Evolutionary conservation across 495 filamentous ascomycete species (phyloP), one percentile per base, ranked within the genome.

Genomic region (Penicillium roqueforti): DNA sequence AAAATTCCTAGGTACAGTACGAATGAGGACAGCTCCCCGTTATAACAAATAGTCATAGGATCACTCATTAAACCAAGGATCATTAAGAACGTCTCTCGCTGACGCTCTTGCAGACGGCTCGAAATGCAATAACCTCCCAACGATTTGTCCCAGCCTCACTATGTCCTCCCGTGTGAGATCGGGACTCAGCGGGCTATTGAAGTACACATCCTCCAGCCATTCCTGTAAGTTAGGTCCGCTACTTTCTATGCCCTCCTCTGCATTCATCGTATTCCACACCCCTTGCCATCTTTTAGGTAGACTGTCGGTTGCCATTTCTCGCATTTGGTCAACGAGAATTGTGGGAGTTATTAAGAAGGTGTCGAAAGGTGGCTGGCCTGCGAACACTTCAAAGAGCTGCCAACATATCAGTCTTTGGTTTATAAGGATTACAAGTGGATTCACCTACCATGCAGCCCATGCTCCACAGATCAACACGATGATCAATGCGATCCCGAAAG

Each of bases 381-480:
- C 36, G 36, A 75, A 67, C 18, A 75, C 62, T 60, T 75, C 68
- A 60, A 73, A 75, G 20, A 75, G 62, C 71, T 74, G 56, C 47
- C 40, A 58, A 47, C 7, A 22, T 54, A 45, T 70, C 26, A 67
- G 50, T n/a, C n/a, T n/a, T n/a, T n/a, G n/a, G n/a, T n/a, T n/a
- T n/a, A n/a, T n/a, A n/a, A n/a, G n/a, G n/a, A n/a, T n/a, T n/a
- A n/a, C n/a, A n/a, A n/a, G n/a, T n/a, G n/a, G n/a, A n/a, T n/a
- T n/a, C n/a, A 55, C 69, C 38, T 58, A 79, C 72, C 59, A 66
- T 65, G 56, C 70, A 72, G 9, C 73, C 71, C 39, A 68, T 62
- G 44, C 70, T 65, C 74, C 72, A 79, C n/a, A 79, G 52, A 54
- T 77, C 71, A 32, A 76, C 58, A 48, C 62, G 61, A 58, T 71